These are phyloP conservation scores for Discostella pseudostelligera DNA, from an alignment of 108 stramenopile genomes.

Conservation along the genomic window DNA sequence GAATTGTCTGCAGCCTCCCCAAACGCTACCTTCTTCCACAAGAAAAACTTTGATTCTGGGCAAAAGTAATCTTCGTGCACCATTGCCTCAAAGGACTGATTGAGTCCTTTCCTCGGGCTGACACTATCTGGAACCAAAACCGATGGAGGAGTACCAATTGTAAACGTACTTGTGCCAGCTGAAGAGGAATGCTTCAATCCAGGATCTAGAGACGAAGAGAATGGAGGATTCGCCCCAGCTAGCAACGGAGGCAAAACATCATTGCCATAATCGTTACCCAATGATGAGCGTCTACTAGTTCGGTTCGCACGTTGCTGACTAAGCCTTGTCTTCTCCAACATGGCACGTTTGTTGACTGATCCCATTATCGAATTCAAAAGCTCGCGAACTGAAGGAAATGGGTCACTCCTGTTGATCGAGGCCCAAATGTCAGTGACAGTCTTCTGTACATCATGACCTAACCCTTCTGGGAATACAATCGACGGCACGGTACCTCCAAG, in stretches of 20 bases:
- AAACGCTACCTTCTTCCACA: slow-evolving; percentile 73
- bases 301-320: slow-evolving; percentile 12
- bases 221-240: slow-evolving; percentile 28
- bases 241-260: slow-evolving; percentile 5
- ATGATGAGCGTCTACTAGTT: slow-evolving; percentile 25
- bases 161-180: slow-evolving; percentile 15
- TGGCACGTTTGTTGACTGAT: slow-evolving; percentile 71
- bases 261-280: slow-evolving; percentile 6
- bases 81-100: too few species aligned
- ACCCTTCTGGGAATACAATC: slow-evolving; percentile 51
- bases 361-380: slow-evolving; percentile 68
- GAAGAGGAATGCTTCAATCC: slow-evolving; percentile 20
- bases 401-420: slow-evolving; percentile 72
- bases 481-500: slow-evolving; percentile 19
- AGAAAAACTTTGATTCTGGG: slow-evolving; percentile 70
- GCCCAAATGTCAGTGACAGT: slow-evolving; percentile 74
- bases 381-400: slow-evolving; percentile 63
- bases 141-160: slow-evolving; percentile 28
- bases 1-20: slow-evolving; percentile 32
- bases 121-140: not conserved
- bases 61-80: slow-evolving; percentile 29
- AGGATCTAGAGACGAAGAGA: slow-evolving; percentile 4
- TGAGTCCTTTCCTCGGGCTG: not conserved
- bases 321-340: slow-evolving; percentile 44
- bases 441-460: slow-evolving; percentile 42